Base-by-base conservation (phyloP, 2,329 filamentous ascomycete species). In the Orbilia ellipsospora region DNA sequence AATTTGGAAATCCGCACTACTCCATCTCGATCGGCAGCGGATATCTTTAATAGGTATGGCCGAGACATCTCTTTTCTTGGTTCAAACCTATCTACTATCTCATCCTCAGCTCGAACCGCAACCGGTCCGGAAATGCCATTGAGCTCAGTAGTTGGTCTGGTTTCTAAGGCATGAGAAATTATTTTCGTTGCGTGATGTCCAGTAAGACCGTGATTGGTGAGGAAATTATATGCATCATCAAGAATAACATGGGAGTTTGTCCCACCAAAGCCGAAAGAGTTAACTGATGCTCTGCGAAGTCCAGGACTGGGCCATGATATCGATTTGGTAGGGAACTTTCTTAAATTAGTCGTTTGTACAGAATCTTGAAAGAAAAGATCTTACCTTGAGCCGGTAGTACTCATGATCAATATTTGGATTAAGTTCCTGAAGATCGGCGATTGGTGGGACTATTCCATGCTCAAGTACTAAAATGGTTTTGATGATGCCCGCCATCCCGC, bases 11-110 rank as follows among this genome's bases (percentile, higher is more conserved):
- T 51, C 4, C 48, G 48, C 12, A 12, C 20, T 3, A 51, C 18
- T 51, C 48, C 48, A 51, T 51, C 48, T 3, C 48, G 4, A 18
- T 51, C 48, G 4, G 48, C 15, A 2, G 87, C 89, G 15, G 86
- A 88, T n/a, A n/a, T n/a, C n/a, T n/a, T n/a, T n/a, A n/a, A n/a
- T n/a, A n/a, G n/a, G n/a, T n/a, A n/a, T n/a, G n/a, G n/a, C n/a
- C n/a, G n/a, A n/a, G n/a, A n/a, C n/a, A n/a, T n/a, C n/a, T n/a
- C n/a, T n/a, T n/a, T n/a, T n/a, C n/a, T n/a, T n/a, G n/a, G n/a
- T n/a, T n/a, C n/a, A n/a, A n/a, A n/a, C n/a, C n/a, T n/a, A n/a
- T n/a, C n/a, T n/a, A n/a, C n/a, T n/a, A n/a, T n/a, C n/a, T n/a
- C n/a, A n/a, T n/a, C n/a, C n/a, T n/a, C n/a, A n/a, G n/a, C n/a